Conservation (phyloP, 2,329 filamentous ascomycete genomes). For the Colletotrichum sidae region DNA sequence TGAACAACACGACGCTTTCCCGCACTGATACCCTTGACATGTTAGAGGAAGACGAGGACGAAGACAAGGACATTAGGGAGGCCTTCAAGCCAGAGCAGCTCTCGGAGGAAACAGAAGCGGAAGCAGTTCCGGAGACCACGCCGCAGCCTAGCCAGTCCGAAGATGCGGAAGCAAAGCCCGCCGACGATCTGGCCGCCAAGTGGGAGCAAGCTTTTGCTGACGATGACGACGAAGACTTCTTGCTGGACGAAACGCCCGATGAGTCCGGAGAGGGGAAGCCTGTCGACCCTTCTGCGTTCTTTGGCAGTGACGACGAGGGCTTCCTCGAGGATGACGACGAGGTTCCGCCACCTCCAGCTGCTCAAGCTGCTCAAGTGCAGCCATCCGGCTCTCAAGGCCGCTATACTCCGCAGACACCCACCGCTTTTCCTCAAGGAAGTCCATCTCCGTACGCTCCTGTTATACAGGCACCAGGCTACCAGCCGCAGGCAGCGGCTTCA, state of each 20-base stretch:
- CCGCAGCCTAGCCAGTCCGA: slow-evolving; percentile 30
- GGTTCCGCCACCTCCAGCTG: slow-evolving; percentile 41
- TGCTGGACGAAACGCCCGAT: slow-evolving; percentile 66
- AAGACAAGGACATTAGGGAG: slow-evolving; percentile 36
- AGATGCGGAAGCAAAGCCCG: slow-evolving; percentile 42
- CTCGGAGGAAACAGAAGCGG: neutral
- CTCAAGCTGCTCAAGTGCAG: slow-evolving; percentile 15
- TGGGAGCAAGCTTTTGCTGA: slow-evolving; percentile 86
- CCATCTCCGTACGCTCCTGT: slow-evolving; percentile 43
- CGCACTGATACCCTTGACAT: slow-evolving; percentile 43
- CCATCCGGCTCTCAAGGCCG: slow-evolving; percentile 32
- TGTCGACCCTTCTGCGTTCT: slow-evolving; percentile 73
- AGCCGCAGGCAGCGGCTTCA: slow-evolving; percentile 37
- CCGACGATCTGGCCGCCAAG: slow-evolving; percentile 79
- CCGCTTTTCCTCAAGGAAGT: slow-evolving; percentile 12
- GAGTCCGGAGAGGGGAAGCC: slow-evolving; percentile 56
- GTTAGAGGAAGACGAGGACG: slow-evolving; percentile 44
- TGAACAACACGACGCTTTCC: slow-evolving; percentile 51
- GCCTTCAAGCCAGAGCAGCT: neutral
- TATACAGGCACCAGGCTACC: slow-evolving; percentile 40
- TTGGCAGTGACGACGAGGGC: slow-evolving; percentile 87
- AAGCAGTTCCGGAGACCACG: neutral
- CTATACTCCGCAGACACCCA: slow-evolving; percentile 30
- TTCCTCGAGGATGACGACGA: slow-evolving; percentile 79
- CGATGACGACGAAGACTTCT: slow-evolving; percentile 76